A percentile compares a stretch with the other conserved stretches of the same genome.
Conservation (phyloP, 2,329 filamentous ascomycete genomes). For the Colletotrichum zoysiae region DNA sequence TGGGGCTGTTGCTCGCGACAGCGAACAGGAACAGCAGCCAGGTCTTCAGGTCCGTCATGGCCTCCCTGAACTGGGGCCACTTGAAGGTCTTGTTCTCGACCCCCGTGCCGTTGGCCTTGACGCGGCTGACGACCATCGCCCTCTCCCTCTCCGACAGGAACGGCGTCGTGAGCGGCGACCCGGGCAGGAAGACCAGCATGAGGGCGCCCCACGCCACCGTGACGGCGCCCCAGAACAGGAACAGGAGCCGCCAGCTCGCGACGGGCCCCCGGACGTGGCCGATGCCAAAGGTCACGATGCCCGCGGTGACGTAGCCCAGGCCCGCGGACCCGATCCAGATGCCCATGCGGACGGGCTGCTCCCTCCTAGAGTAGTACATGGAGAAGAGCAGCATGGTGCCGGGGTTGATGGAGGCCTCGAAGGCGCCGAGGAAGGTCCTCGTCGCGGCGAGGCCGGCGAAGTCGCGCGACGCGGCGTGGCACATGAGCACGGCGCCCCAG, state of each 20-base stretch:
- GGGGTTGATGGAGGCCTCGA: conserved; percentile 52
- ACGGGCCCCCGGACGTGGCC: conserved; percentile 60
- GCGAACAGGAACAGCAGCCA: conserved; percentile 72
- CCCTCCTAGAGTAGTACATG: conserved; percentile 61
- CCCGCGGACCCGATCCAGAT: conserved; percentile 76
- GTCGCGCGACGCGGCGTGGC: conserved; percentile 43
- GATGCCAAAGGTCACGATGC: conserved; percentile 67
- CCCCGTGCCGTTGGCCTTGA: conserved; percentile 81
- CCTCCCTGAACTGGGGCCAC: conserved; percentile 71
- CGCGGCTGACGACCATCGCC: conserved; percentile 75
- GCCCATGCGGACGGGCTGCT: conserved; percentile 73
- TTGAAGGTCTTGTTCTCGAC: conserved; percentile 80
- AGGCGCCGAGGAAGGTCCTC: conserved; percentile 43
- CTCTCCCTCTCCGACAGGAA: conserved; percentile 73
- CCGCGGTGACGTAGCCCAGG: conserved; percentile 67
- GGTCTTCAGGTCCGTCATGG: conserved; percentile 61
- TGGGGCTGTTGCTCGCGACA: conserved; percentile 73
- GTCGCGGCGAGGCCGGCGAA: conserved; percentile 41
- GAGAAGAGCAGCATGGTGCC: conserved; percentile 60
- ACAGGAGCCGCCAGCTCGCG: conserved; percentile 62
- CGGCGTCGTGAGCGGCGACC: conserved; percentile 68
- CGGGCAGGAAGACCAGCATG: conserved; percentile 67
- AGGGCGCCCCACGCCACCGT: conserved; percentile 70
- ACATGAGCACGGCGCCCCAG: conserved; percentile 58
- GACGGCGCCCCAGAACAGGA: conserved; percentile 71